phyloP scores from a whole-genome alignment of 352 stramenopile genomes.

The Pythium plurisporium region DNA sequence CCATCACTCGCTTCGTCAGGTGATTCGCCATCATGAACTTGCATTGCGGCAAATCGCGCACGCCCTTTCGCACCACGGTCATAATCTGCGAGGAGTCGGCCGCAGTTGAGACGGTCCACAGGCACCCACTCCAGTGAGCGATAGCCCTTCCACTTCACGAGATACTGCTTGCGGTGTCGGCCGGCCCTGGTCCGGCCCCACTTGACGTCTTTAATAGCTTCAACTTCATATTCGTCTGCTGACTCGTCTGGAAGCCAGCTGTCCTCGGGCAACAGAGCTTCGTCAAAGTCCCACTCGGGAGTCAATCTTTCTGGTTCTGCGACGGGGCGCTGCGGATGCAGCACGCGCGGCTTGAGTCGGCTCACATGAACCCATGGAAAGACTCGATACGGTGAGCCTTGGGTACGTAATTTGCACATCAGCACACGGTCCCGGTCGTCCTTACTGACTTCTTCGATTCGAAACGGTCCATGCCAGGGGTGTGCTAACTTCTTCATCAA shows the following conservation, averaged over 20 bases:
- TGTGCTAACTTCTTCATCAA: slow-evolving; percentile 23
- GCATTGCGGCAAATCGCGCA: slow-evolving; percentile 11
- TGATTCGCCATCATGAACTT: too few species aligned
- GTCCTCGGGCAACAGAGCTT: slow-evolving; percentile 20
- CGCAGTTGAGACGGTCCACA: slow-evolving; percentile 6
- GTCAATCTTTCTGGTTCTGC: background rate
- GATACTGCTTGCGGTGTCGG: slow-evolving; percentile 12
- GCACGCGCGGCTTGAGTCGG: slow-evolving; percentile 18
- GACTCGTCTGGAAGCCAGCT: slow-evolving; percentile 14
- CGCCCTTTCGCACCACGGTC: background rate
- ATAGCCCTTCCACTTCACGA: slow-evolving; percentile 20
- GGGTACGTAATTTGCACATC: slow-evolving; percentile 3
- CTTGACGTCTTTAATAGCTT: slow-evolving; percentile 9
- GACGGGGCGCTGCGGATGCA: slow-evolving; percentile 5
- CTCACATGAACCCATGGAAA: slow-evolving; percentile 25
- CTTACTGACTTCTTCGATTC: slow-evolving; percentile 12
- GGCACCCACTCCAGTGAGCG: slow-evolving; percentile 14
- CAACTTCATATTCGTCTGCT: slow-evolving; percentile 17
- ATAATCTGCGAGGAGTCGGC: slow-evolving; percentile 16
- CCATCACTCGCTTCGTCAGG: too few species aligned
- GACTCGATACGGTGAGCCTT: slow-evolving; percentile 5
- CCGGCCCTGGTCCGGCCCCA: slow-evolving; percentile 1
- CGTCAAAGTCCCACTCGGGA: slow-evolving; percentile 24
- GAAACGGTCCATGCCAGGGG: slow-evolving; percentile 27
- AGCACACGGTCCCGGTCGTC: background rate